Evolutionary conservation across 768 basidiomycete species (phyloP), one percentile per base, ranked within the genome.

Genomic region (Tulasnella sp.): DNA sequence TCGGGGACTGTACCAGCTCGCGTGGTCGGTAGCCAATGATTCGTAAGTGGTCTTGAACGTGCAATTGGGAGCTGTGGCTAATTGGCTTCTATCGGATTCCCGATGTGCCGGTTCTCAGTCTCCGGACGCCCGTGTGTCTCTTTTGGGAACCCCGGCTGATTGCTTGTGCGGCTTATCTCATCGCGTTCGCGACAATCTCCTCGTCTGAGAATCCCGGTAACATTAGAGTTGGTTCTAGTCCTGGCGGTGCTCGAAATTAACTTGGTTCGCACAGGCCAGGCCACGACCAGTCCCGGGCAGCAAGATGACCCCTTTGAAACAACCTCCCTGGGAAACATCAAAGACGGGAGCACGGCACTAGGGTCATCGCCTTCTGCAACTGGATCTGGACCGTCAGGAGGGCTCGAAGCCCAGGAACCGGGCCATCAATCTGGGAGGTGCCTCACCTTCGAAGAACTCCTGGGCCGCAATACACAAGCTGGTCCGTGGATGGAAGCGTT

Each of bases 1-100:
- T 90, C 71, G 93, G 84, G 76, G 71, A 39, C 56, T 83, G 40
- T 72, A 80, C 19, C 94, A 94, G 83, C 92, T 90, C 83, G 91
- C 93, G 18, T 96, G 94, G 95, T 93, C 93, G 81, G 87, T 96
- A 75, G 92, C 94, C 19, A 93, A 94, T 85, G 94, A 96, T 86
- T 94, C 94, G 94, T 95, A 80, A 85, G 88, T 89, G 46, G 58
- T 19, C 42, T 74, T 38, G 79, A 36, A 58, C 56, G 73, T 36
- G 27, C 39, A 38, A 42, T 71, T 36, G 8, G 31, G 75, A 76
- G 34, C 42, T 78, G 58, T 39, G 16, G 40, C 48, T 81, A 38
- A 24, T 58, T 71, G 21, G 76, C 56, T 73, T 77, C 52, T 81
- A 31, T 56, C 40, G 46, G 73, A 36, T 56, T 78, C 27, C 71